Evolutionary conservation across 192 early-diverging fungal genomes (phyloP).

Genomic region (Coemansia sp.): DNA sequence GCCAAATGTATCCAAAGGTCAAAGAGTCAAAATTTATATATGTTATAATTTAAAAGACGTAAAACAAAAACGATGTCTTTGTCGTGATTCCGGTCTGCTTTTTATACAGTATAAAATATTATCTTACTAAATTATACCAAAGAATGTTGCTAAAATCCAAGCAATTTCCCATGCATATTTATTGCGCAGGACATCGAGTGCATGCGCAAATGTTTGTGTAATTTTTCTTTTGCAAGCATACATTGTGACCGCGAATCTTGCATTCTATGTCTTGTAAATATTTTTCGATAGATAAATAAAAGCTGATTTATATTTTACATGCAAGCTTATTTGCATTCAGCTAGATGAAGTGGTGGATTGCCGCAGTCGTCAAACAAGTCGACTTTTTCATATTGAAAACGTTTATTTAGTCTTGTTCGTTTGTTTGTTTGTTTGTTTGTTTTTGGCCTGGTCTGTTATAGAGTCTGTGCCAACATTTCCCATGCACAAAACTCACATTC

Average conservation of each 20-base stretch:
- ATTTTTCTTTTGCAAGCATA: background rate
- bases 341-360: background rate
- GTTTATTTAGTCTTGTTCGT: background rate
- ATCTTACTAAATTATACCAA: background rate
- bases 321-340: background rate
- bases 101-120: background rate
- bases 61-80: background rate
- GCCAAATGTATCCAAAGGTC: no score
- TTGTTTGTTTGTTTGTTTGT: background rate
- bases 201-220: background rate
- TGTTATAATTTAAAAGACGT: background rate
- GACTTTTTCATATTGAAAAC: no score
- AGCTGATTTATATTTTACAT: background rate
- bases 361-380: no score
- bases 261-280: background rate
- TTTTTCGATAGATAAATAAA: background rate
- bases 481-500: background rate
- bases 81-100: background rate
- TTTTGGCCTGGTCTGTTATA: background rate
- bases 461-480: background rate
- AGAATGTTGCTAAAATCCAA: background rate
- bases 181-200: background rate
- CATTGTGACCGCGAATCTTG: background rate
- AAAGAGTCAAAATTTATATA: no score
- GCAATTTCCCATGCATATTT: background rate